Percentiles rank a stretch among this genome's conserved stretches.
phyloP scores from a whole-genome alignment of 2,329 filamentous ascomycete genomes.

The Colletotrichum sp. region DNA sequence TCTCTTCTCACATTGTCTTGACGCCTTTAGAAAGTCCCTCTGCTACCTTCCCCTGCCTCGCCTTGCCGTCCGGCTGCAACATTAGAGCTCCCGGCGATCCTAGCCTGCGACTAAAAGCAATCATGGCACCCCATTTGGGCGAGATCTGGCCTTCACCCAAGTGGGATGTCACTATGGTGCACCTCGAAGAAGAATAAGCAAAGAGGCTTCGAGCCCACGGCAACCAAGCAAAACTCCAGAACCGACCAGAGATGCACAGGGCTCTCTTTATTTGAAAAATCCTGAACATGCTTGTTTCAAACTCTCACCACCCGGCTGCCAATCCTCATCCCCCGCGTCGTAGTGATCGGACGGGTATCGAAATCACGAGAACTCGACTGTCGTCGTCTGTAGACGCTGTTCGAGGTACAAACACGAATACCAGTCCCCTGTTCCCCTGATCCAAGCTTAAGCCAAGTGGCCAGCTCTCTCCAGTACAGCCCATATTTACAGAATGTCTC shows the following conservation, averaged over 20 bases:
- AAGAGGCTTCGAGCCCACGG: not conserved
- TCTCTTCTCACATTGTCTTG: constrained; percentile 10
- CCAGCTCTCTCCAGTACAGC: not conserved
- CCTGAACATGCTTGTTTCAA: constrained; percentile 16
- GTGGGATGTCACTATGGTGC: constrained; percentile 5
- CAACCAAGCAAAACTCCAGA: not conserved
- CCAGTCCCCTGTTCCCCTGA: not conserved
- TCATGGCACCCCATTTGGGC: constrained; percentile 1
- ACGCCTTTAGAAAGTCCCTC: not conserved
- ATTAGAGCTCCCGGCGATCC: constrained; percentile 14
- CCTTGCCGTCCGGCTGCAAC: constrained; percentile 20
- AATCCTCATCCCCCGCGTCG: not conserved
- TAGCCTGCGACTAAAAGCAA: constrained; percentile 9
- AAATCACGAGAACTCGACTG: not conserved
- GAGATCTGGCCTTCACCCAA: constrained; percentile 3
- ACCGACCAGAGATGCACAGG: not conserved
- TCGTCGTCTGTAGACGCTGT: not conserved
- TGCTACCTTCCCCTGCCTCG: constrained; percentile 5
- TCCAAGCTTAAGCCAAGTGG: not conserved
- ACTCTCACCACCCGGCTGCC: not conserved
- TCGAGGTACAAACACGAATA: not conserved
- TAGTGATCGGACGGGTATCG: not conserved
- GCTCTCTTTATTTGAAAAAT: constrained; percentile 16
- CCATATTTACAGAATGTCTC: constrained; percentile 14
- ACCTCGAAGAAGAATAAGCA: constrained; percentile 16